Base-by-base conservation (phyloP, 257 asterid species). In the Capsicum rhomboideum region DNA sequence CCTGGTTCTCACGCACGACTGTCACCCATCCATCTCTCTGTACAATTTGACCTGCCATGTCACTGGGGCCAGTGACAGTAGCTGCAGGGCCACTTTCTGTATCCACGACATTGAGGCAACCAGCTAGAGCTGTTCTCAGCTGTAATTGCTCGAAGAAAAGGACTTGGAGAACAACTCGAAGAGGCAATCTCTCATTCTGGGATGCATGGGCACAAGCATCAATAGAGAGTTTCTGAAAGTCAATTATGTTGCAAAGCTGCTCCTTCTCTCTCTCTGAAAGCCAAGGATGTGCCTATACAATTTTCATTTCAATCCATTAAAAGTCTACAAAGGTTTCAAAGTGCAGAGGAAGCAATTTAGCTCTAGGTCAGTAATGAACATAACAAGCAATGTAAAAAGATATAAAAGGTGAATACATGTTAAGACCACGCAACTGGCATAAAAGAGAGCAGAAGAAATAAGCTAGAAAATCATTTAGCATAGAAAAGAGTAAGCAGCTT, bases 171-270 rank as follows among this genome's bases (percentile, higher is more conserved):
- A 95, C 82, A 75, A 95, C 87, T 86, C 99, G 91, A 82, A 97
- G 97, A 6, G 99, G 99, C 79, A 96, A 87, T 84, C 97, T 89
- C 82, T 92, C 92, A 12, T 94, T 97, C 85, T 97, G 99, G 69
- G 99, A 97, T 77, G 99, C 99, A 85, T 97, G 99, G 37, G 99
- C 94, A 67, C 99, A 97, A 16, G 99, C 99, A 88, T 97, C 99
- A 17, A 97, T 89, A 2, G 99, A 97, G 77, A 97, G 98, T 90
- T 95, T 95, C 92, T 88, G 95, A 87, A 94, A 94, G 89, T 97
- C 93, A 1, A 97, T 91, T 17, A 92, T 83, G 87, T 84, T 89
- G 93, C 99, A 97, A 11, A 97, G 93, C 50, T 87, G 91, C 90
- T 94, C 98, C 84, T 91, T 91, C 77, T 95, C 99, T 83, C 85